These are phyloP conservation scores for Didymosphaeria variabile DNA, from an alignment of 2,329 filamentous ascomycete genomes.

Conservation along the genomic window DNA sequence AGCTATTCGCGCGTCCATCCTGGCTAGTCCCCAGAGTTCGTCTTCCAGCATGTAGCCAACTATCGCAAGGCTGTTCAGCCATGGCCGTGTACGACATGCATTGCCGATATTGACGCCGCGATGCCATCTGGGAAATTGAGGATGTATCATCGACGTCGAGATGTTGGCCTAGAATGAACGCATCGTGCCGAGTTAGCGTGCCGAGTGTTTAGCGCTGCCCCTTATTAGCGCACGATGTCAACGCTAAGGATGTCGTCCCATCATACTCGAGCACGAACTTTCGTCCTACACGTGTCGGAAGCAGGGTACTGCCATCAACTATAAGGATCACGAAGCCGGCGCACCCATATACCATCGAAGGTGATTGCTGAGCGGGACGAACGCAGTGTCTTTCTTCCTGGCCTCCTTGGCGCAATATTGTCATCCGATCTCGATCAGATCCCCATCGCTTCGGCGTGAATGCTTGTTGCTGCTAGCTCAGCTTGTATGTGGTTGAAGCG, in stretches of 20 bases:
- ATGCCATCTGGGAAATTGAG: background rate
- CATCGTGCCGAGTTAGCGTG: background rate
- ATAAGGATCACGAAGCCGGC: background rate
- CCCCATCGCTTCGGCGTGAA: no score
- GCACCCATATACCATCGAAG: background rate
- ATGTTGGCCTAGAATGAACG: background rate
- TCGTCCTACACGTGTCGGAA: background rate
- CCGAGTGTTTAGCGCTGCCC: constrained; percentile 2
- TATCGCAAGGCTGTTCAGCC: background rate
- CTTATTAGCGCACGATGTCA: background rate
- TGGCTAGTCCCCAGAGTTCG: background rate
- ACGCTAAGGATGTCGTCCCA: background rate
- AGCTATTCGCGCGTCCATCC: background rate
- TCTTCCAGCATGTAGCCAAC: background rate
- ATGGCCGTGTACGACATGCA: background rate
- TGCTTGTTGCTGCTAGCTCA: background rate
- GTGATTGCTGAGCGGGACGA: background rate
- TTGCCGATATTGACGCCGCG: background rate
- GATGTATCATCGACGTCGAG: background rate
- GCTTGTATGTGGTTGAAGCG: background rate
- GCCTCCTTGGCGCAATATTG: background rate
- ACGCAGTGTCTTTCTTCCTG: background rate
- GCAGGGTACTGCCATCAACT: background rate
- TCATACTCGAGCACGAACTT: background rate
- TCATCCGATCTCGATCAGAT: background rate